phyloP scores from a whole-genome alignment of 306 rosid genomes.

The Elaeagnus macrophylla region DNA sequence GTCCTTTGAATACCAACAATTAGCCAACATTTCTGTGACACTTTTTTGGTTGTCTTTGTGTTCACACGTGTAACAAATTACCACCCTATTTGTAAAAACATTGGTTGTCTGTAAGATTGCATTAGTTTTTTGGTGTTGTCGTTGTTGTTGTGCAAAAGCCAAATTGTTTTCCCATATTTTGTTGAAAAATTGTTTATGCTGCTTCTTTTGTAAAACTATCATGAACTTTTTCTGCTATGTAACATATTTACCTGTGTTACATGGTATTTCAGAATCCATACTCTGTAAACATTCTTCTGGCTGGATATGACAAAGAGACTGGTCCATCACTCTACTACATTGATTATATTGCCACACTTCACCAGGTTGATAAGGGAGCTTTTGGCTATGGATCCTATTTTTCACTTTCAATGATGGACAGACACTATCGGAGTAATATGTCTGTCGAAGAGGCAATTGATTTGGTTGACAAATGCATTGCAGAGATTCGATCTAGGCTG shows the following conservation, averaged over 20 bases:
- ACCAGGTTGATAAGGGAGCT: slow-evolving; percentile 97
- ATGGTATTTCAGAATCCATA: slow-evolving; percentile 62
- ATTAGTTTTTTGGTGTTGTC: no score
- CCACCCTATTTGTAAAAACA: no score
- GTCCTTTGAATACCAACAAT: no score
- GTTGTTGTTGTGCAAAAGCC: no score
- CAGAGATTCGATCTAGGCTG: slow-evolving; percentile 65
- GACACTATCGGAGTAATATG: slow-evolving; percentile 85
- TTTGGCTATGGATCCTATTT: slow-evolving; percentile 91
- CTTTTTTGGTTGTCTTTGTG: no score
- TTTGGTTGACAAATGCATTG: slow-evolving; percentile 69
- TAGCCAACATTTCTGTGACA: no score
- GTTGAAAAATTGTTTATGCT: background rate
- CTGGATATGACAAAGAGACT: slow-evolving; percentile 86
- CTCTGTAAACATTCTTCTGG: slow-evolving; percentile 76
- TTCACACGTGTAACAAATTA: no score
- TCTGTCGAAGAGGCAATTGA: slow-evolving; percentile 67
- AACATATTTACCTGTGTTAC: slow-evolving; percentile 5
- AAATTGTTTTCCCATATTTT: background rate
- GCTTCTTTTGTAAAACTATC: background rate
- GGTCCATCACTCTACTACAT: slow-evolving; percentile 77
- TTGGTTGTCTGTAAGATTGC: no score
- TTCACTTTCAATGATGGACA: slow-evolving; percentile 83
- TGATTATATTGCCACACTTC: slow-evolving; percentile 89
- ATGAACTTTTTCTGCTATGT: slow-evolving; percentile 7